phyloP scores from a whole-genome alignment of 306 rosid genomes.

The Arachis stenosperma region DNA sequence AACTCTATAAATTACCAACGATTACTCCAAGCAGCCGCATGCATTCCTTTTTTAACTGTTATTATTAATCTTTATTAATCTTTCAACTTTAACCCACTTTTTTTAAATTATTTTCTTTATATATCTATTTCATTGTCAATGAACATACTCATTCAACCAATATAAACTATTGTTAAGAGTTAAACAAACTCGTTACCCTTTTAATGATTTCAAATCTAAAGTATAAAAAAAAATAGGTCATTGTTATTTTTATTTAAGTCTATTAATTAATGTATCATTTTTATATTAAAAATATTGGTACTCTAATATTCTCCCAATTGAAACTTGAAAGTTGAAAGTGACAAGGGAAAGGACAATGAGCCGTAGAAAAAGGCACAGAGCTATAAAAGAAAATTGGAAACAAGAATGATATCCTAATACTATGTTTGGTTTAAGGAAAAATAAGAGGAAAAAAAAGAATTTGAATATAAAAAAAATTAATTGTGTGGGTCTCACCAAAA shows the following conservation, averaged over 20 bases:
- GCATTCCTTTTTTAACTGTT: not conserved
- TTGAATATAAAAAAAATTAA: too few relatives aligned
- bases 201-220: too few relatives aligned
- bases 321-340: conserved; percentile 21
- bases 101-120: not conserved
- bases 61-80: not conserved
- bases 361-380: conserved; percentile 24
- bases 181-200: too few relatives aligned
- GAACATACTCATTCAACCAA: conserved; percentile 1
- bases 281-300: too few relatives aligned
- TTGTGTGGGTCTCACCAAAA: too few relatives aligned
- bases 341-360: conserved; percentile 26
- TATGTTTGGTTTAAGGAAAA: too few relatives aligned
- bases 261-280: too few relatives aligned
- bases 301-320: too few relatives aligned
- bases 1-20: not conserved
- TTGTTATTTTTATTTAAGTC: too few relatives aligned
- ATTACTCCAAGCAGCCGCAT: not conserved
- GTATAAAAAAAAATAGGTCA: too few relatives aligned
- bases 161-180: not conserved
- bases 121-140: not conserved
- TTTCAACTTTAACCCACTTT: not conserved
- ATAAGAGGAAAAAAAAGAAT: too few relatives aligned
- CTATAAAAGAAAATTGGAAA: conserved; percentile 3
- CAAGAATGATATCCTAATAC: not conserved